These are phyloP conservation scores for Aspergillus egyptiacus DNA, from an alignment of 495 filamentous ascomycete genomes.

Conservation along the genomic window DNA sequence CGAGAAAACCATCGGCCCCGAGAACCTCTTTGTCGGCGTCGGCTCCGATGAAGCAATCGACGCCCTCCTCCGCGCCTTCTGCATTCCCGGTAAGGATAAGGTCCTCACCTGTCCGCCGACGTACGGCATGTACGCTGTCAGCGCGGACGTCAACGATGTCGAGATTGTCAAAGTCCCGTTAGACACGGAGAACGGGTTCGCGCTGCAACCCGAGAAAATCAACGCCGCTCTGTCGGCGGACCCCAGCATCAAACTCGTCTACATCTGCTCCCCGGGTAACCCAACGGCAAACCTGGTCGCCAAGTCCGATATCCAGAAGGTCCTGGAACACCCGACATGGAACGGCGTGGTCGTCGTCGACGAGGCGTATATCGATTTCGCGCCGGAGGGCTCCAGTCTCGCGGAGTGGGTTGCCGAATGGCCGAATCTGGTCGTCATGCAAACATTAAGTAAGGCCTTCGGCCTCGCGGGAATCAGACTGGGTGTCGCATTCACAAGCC, in stretches of 20 bases:
- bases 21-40: constrained; percentile 89
- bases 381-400: constrained; percentile 68
- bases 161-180: constrained; percentile 78
- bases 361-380: constrained; percentile 96
- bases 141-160: constrained; percentile 88
- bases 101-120: constrained; percentile 94
- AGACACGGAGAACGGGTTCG: constrained; percentile 55
- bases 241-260: constrained; percentile 73
- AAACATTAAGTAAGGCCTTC: constrained; percentile 94
- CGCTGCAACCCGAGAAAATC: constrained; percentile 64
- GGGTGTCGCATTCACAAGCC: constrained; percentile 63
- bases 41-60: constrained; percentile 97
- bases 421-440: constrained; percentile 98
- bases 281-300: constrained; percentile 74
- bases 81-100: constrained; percentile 75
- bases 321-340: constrained; percentile 87
- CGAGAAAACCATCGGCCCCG: constrained; percentile 62
- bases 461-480: constrained; percentile 90
- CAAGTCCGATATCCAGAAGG: constrained; percentile 64
- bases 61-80: constrained; percentile 87
- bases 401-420: constrained; percentile 91
- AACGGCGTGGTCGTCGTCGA: constrained; percentile 92
- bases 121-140: constrained; percentile 97
- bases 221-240: constrained; percentile 56
- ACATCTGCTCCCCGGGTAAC: constrained; percentile 92